phyloP scores from a whole-genome alignment of 768 basidiomycete species.

The Trichaptum fuscoviolaceum region DNA sequence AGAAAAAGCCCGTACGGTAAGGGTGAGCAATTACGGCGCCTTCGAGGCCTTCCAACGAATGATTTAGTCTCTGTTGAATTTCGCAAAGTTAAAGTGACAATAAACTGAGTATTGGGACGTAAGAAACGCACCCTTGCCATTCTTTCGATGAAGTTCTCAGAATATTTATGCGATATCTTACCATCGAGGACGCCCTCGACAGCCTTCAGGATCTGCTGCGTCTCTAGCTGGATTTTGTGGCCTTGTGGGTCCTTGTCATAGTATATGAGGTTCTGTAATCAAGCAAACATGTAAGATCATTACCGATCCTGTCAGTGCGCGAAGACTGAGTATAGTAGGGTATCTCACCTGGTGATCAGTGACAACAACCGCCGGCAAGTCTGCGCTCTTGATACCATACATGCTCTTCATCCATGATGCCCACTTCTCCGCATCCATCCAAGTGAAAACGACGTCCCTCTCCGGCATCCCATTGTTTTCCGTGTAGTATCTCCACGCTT shows the following conservation, averaged over 20 bases:
- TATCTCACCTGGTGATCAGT: conserved; percentile 70
- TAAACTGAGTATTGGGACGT: background rate
- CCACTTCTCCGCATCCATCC: conserved; percentile 88
- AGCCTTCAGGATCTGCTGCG: conserved; percentile 55
- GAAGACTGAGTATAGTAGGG: background rate
- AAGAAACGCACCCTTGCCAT: conserved; percentile 48
- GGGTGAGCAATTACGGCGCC: background rate
- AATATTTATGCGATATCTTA: conserved; percentile 48
- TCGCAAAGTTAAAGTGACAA: background rate
- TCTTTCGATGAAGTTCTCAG: conserved; percentile 68
- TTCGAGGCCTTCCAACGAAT: background rate
- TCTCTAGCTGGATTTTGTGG: conserved; percentile 49
- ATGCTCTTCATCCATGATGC: conserved; percentile 85
- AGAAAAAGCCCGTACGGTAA: background rate
- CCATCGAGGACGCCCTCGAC: conserved; percentile 61
- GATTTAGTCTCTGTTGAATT: background rate
- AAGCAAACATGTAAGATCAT: conserved; percentile 4
- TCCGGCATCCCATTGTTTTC: conserved; percentile 24
- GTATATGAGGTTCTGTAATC: conserved; percentile 60
- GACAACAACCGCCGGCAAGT: conserved; percentile 50
- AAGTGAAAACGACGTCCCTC: conserved; percentile 73
- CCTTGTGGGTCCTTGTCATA: conserved; percentile 63
- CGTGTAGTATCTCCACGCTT: conserved; percentile 51
- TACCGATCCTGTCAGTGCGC: background rate
- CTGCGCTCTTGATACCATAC: conserved; percentile 57